These are phyloP conservation scores for Gymnopus androsaceus DNA, from an alignment of 1,284 basidiomycete species.

Conservation along the genomic window DNA sequence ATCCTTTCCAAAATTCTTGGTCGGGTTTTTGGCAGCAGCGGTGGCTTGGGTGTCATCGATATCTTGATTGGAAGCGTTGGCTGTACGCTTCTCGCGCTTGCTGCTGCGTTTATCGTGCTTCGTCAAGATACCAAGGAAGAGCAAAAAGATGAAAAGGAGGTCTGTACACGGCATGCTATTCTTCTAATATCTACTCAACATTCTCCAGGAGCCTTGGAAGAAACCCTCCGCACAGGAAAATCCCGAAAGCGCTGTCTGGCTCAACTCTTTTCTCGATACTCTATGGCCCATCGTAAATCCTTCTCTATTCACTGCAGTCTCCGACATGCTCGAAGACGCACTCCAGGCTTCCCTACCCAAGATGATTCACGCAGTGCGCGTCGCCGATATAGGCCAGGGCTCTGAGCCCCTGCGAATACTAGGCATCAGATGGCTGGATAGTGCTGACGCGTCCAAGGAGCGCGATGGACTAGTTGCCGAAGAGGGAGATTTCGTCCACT, in stretches of 20 bases:
- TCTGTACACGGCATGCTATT: background rate
- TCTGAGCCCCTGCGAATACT: too few relatives aligned
- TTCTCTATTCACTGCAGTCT: too few relatives aligned
- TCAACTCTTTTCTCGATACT: slow-evolving; percentile 54
- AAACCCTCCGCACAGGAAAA: slow-evolving; percentile 8
- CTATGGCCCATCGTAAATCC: slow-evolving; percentile 44
- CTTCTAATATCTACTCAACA: background rate
- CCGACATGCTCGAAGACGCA: too few relatives aligned
- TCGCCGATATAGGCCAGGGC: slow-evolving; percentile 42
- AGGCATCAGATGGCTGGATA: too few relatives aligned
- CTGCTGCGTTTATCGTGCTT: slow-evolving; percentile 4
- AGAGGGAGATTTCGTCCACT: slow-evolving; percentile 55
- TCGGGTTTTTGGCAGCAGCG: slow-evolving; percentile 21
- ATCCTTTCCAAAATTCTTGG: slow-evolving; percentile 28
- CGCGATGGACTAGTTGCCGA: slow-evolving; percentile 35
- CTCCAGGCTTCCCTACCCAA: too few relatives aligned
- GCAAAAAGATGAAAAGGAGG: background rate
- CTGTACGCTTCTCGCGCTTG: slow-evolving; percentile 5
- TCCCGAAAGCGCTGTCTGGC: slow-evolving; percentile 56
- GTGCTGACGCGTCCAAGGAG: too few relatives aligned
- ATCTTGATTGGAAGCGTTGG: slow-evolving; percentile 9
- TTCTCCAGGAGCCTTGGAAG: background rate
- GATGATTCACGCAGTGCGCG: too few relatives aligned
- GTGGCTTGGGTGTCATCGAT: slow-evolving; percentile 21
- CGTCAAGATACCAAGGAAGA: slow-evolving; percentile 1